Evolutionary conservation across 208 protist species (phyloP).

Genomic region (Acanthamoeba sp.): DNA sequence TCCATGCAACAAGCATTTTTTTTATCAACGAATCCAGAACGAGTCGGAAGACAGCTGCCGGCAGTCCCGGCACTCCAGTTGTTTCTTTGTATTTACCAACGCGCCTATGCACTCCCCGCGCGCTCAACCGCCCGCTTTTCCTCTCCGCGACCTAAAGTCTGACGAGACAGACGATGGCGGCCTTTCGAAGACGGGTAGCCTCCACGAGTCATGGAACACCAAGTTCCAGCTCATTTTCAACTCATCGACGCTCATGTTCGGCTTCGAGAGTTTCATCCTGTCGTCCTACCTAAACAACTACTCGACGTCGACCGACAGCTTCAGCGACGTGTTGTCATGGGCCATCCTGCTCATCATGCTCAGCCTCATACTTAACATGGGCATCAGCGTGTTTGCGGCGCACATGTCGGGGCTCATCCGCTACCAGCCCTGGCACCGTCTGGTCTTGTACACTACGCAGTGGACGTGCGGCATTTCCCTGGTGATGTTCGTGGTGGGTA

Average conservation of each 20-base stretch:
- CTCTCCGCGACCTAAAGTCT: too few species aligned
- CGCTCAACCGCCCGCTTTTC: too few species aligned
- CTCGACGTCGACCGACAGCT: neutral
- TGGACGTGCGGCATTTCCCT: neutral
- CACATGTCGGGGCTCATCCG: neutral
- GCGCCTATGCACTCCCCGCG: too few species aligned
- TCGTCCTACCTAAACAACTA: slow-evolving; percentile 42
- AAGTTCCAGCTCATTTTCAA: slow-evolving; percentile 50
- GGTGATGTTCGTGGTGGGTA: neutral
- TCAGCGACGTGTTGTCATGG: neutral
- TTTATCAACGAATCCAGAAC: too few species aligned
- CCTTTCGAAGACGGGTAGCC: too few species aligned
- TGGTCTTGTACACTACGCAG: neutral
- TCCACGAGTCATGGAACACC: neutral
- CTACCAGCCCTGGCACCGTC: slow-evolving; percentile 30
- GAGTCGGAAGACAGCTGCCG: too few species aligned
- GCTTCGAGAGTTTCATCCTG: slow-evolving; percentile 63
- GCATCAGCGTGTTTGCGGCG: slow-evolving; percentile 35
- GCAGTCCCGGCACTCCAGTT: too few species aligned
- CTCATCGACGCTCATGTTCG: slow-evolving; percentile 24
- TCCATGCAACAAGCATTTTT: too few species aligned
- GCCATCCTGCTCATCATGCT: slow-evolving; percentile 68
- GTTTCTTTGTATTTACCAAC: too few species aligned
- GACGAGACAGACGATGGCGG: too few species aligned
- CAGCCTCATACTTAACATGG: slow-evolving; percentile 33